Evolutionary conservation across 1,284 basidiomycete genomes (phyloP).

Genomic region (Cystobasidium sp.): DNA sequence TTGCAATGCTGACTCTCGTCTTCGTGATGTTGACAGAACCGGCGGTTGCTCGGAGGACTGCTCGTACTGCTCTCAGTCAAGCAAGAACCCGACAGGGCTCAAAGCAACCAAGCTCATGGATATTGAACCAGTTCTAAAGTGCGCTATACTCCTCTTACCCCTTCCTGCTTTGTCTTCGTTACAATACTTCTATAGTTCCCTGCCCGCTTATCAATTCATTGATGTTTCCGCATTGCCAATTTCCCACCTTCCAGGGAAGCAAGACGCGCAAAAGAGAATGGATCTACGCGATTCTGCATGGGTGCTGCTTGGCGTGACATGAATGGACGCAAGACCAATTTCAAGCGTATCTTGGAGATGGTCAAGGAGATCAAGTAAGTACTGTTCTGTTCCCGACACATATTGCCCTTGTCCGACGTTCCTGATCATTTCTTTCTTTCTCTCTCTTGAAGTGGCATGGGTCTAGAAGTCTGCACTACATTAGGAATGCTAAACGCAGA

Average conservation of each 20-base stretch:
- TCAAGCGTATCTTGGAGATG: slow-evolving; percentile 92
- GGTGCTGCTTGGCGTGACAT: slow-evolving; percentile 99
- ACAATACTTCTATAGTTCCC: no score
- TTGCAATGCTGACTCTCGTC: neutral
- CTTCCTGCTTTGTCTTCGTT: no score
- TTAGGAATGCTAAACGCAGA: slow-evolving; percentile 94
- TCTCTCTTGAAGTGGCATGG: slow-evolving; percentile 54
- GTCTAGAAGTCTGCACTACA: slow-evolving; percentile 85
- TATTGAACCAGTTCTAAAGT: slow-evolving; percentile 87
- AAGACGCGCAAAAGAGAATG: slow-evolving; percentile 90
- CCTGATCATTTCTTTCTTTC: neutral
- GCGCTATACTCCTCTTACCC: slow-evolving; percentile 57
- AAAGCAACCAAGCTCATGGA: slow-evolving; percentile 87
- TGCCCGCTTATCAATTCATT: no score
- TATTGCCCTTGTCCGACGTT: slow-evolving; percentile 61
- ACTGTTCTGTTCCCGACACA: neutral
- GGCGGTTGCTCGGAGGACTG: slow-evolving; percentile 97
- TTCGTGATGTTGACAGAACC: slow-evolving; percentile 54
- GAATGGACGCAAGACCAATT: slow-evolving; percentile 89
- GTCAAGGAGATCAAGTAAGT: slow-evolving; percentile 68
- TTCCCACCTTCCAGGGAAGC: slow-evolving; percentile 58
- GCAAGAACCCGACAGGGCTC: slow-evolving; percentile 84
- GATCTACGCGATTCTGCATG: slow-evolving; percentile 98
- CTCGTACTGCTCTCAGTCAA: slow-evolving; percentile 97
- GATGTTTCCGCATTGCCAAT: neutral